These are phyloP conservation scores for Fusarium penzigii DNA, from an alignment of 2,329 filamentous ascomycete genomes.

Conservation along the genomic window DNA sequence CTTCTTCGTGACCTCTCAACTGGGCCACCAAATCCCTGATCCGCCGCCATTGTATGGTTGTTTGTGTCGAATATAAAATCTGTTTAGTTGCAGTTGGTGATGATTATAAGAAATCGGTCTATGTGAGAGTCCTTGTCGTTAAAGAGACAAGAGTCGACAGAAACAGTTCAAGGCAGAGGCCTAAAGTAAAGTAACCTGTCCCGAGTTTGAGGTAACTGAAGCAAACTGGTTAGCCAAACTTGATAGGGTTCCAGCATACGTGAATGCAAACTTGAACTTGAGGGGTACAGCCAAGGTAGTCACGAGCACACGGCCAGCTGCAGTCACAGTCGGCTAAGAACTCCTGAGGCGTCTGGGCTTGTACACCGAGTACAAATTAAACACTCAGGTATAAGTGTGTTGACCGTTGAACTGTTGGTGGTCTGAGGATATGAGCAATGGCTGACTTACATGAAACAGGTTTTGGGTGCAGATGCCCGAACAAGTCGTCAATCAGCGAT, in stretches of 20 bases:
- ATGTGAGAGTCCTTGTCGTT: too few species aligned
- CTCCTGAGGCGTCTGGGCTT: conserved; percentile 16
- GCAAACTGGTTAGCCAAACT: conserved; percentile 18
- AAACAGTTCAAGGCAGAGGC: too few species aligned
- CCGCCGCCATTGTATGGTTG: conserved; percentile 41
- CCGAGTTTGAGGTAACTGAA: too few species aligned
- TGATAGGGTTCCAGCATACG: neutral
- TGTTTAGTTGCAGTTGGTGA: too few species aligned
- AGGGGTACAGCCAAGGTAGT: conserved; percentile 13
- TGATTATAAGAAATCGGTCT: too few species aligned
- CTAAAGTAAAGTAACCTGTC: too few species aligned
- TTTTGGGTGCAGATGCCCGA: conserved; percentile 7
- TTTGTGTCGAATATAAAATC: too few species aligned
- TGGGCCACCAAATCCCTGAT: conserved; percentile 48
- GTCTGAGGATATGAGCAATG: too few species aligned
- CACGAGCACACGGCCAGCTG: conserved; percentile 29
- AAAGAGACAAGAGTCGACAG: too few species aligned
- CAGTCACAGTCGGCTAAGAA: conserved; percentile 26
- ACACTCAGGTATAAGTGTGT: too few species aligned
- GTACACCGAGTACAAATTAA: conserved; percentile 18
- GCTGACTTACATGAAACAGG: conserved; percentile 29
- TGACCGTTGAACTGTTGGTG: conserved; percentile 7
- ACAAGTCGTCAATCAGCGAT: conserved; percentile 9
- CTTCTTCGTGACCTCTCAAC: conserved; percentile 38
- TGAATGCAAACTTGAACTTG: conserved; percentile 11